These are phyloP conservation scores for Kluyveromyces wickerhamii DNA, from an alignment of 805 yeast genomes.

Conservation along the genomic window DNA sequence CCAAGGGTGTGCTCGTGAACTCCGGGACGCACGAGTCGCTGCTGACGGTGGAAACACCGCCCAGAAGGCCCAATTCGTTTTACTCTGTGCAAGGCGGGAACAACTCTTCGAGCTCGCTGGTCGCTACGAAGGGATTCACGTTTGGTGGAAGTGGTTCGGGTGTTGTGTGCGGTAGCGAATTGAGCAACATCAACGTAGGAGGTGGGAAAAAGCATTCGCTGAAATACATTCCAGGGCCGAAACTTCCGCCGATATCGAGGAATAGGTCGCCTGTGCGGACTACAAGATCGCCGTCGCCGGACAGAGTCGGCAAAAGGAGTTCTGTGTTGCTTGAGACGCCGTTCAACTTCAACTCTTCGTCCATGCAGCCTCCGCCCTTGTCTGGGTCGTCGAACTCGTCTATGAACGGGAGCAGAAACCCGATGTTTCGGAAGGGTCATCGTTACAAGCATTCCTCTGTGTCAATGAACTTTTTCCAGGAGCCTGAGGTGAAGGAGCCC, in stretches of 20 bases:
- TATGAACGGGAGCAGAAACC: constrained; percentile 34
- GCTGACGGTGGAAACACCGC: constrained; percentile 5
- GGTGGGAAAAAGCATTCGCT: constrained; percentile 16
- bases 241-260: constrained; percentile 24
- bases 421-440: constrained; percentile 79
- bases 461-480: constrained; percentile 91
- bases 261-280: constrained; percentile 23
- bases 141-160: constrained; percentile 20
- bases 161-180: neutral
- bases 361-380: constrained; percentile 10
- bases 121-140: constrained; percentile 25
- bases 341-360: constrained; percentile 20
- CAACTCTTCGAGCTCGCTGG: constrained; percentile 28
- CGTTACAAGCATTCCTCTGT: constrained; percentile 94
- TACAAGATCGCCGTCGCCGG: constrained; percentile 22
- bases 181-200: neutral
- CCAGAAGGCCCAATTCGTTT: constrained; percentile 12
- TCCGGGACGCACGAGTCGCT: too few relatives aligned
- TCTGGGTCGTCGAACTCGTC: constrained; percentile 9
- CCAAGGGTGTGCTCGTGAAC: too few relatives aligned
- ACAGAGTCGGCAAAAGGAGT: constrained; percentile 13
- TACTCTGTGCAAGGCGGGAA: constrained; percentile 25
- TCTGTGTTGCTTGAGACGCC: constrained; percentile 23
- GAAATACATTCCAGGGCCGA: constrained; percentile 27
- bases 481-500: constrained; percentile 71